Conservation (phyloP, 176 grass and related monocot species). For the Avena eriantha region DNA sequence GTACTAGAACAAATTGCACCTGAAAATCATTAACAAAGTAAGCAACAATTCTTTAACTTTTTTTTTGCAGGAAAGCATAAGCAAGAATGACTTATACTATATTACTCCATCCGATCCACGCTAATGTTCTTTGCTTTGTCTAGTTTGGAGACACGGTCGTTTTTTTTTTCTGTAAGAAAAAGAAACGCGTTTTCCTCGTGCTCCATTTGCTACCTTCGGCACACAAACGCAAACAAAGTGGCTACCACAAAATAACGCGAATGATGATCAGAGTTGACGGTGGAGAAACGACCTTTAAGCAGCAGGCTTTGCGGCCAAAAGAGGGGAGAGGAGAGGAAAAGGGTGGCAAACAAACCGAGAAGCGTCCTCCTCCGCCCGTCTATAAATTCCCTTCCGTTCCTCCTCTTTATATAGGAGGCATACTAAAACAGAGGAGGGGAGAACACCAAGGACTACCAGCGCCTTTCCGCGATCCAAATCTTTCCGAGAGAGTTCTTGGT, state of each 20-base stretch:
- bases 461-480: constrained; percentile 41
- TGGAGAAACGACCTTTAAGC: constrained; percentile 3
- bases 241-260: constrained; percentile 23
- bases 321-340: not conserved
- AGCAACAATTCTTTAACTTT: too few species aligned
- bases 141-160: too few species aligned
- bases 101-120: too few species aligned
- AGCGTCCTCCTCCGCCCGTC: constrained; percentile 47
- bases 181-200: constrained; percentile 6
- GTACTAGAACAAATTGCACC: too few species aligned
- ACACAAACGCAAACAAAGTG: not conserved
- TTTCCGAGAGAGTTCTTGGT: constrained; percentile 50
- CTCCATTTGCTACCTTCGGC: not conserved
- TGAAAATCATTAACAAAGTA: too few species aligned
- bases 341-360: constrained; percentile 33
- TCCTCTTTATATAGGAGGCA: constrained; percentile 42
- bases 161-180: not conserved
- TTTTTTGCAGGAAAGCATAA: too few species aligned
- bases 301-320: constrained; percentile 34
- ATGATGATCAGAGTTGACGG: not conserved
- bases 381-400: constrained; percentile 49
- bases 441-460: constrained; percentile 46
- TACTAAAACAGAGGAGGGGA: constrained; percentile 32
- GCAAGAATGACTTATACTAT: too few species aligned
- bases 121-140: too few species aligned